Evolutionary conservation across 2,329 filamentous ascomycete genomes (phyloP), one percentile per base, ranked within the genome.

Genomic region (Ophiosphaerella korrae): DNA sequence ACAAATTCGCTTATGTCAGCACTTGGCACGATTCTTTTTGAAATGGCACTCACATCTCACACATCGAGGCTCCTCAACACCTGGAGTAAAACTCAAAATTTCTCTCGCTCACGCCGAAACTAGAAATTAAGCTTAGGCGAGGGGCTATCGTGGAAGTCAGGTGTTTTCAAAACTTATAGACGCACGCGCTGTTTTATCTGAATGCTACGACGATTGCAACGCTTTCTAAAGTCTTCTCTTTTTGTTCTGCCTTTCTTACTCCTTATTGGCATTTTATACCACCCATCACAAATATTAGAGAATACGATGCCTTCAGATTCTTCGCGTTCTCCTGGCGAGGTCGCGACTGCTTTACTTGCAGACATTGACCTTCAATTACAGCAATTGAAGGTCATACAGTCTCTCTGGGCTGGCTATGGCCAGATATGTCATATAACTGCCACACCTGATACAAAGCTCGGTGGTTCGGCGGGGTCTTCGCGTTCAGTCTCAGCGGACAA

Each of bases 371-470:
- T 71, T 7, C 48, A 52, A 8, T 47, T 74, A 3, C 53, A 66
- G 31, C 66, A 60, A 0, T 12, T 67, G 6, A 54, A 66, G 14
- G 45, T 57, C 2, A 59, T 79, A 3, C 77, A 80, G 45, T 75
- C 72, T 1, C 58, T 80, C 0, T 80, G 78, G 77, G 77, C 77
- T 11, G 78, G 78, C 0, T 80, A 80, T 41, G 78, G 78, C 3
- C 66, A 84, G 35, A 84, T 88, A 45, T 86, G 81, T 63, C 76
- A 79, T 11, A 60, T 88, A 26, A 76, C 67, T 2, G 83, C 82
- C 31, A 55, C 56, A 2, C 54, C 53, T 23, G 48, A 36, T 41
- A n/a, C 48, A 6, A 39, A 32, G 33, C 18, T 21, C 18, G 18
- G 18, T 21, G 18, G 18, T 21, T 21, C 18, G 3, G 18, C 18